Percentiles rank a stretch among this genome's conserved stretches.
phyloP scores from a whole-genome alignment of 768 basidiomycete genomes.

The Psilocybe cyanescens region DNA sequence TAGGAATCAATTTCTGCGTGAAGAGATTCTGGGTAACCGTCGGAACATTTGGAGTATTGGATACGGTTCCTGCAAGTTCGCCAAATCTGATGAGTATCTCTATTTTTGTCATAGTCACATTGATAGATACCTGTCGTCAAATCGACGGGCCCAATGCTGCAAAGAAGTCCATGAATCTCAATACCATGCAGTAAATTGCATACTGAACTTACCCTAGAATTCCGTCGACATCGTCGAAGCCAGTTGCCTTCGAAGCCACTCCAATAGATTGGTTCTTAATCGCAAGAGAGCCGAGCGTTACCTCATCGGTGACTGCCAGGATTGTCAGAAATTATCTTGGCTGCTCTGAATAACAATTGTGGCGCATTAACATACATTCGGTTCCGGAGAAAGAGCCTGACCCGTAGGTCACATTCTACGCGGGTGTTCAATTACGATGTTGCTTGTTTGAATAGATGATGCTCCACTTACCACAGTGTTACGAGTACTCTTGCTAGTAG shows the following conservation, averaged over 20 bases:
- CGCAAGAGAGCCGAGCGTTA: constrained; percentile 39
- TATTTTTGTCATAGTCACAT: neutral
- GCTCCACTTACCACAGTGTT: constrained; percentile 34
- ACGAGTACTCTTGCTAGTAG: constrained; percentile 40
- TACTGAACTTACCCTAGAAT: constrained; percentile 20
- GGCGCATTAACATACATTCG: constrained; percentile 43
- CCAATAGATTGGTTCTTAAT: constrained; percentile 24
- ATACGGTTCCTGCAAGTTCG: constrained; percentile 37
- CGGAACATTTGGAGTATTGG: constrained; percentile 40
- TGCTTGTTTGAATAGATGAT: neutral
- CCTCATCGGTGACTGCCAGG: constrained; percentile 46
- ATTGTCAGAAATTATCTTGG: constrained; percentile 1
- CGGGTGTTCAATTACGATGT: constrained; percentile 7
- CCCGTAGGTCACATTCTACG: constrained; percentile 55
- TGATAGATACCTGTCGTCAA: constrained; percentile 15
- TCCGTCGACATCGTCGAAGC: constrained; percentile 23
- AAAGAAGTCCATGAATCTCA: neutral
- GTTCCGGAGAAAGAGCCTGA: constrained; percentile 56
- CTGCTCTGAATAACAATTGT: constrained; percentile 2
- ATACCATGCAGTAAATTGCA: neutral
- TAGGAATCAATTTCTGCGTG: constrained; percentile 46
- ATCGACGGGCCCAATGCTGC: constrained; percentile 23
- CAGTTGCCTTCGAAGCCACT: constrained; percentile 20
- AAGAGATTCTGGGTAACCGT: constrained; percentile 65
- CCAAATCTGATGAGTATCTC: no score